Conservation (phyloP, 192 early-diverging fungal species). For the Coemansia sp. region DNA sequence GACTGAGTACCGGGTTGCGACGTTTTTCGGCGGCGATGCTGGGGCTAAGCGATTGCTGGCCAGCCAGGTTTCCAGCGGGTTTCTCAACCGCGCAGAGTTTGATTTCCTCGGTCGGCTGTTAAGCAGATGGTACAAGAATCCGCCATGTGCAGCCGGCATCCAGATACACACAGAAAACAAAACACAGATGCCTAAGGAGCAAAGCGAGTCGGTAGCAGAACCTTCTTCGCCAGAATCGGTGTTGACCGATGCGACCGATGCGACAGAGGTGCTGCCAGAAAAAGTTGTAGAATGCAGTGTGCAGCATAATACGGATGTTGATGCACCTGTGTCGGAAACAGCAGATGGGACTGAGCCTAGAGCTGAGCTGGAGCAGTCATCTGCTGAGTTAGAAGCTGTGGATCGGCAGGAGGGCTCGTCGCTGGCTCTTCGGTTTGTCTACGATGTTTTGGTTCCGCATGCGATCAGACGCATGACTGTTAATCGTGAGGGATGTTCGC, state of each 20-base stretch:
- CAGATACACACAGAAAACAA: neutral
- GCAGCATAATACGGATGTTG: too few species aligned
- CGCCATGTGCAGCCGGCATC: conserved; percentile 18
- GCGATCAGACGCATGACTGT: conserved; percentile 40
- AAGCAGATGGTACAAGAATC: conserved; percentile 32
- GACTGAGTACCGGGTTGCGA: conserved; percentile 25
- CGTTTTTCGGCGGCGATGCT: conserved; percentile 34
- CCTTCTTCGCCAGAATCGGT: neutral
- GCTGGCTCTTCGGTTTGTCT: conserved; percentile 34
- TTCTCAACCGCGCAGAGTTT: conserved; percentile 46
- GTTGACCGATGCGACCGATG: neutral
- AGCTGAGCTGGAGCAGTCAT: neutral
- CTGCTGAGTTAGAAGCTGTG: neutral
- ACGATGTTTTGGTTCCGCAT: conserved; percentile 52
- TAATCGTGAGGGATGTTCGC: conserved; percentile 33
- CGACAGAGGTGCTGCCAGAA: neutral
- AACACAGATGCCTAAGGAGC: neutral
- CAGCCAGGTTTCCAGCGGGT: conserved; percentile 25
- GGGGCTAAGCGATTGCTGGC: conserved; percentile 26
- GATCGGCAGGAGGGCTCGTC: conserved; percentile 3
- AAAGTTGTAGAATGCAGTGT: neutral
- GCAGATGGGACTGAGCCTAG: too few species aligned
- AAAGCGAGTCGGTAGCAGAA: neutral
- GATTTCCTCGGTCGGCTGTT: conserved; percentile 47
- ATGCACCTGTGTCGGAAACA: too few species aligned